These are phyloP conservation scores for Geosmithia flava DNA, from an alignment of 2,329 filamentous ascomycete species.

Conservation along the genomic window DNA sequence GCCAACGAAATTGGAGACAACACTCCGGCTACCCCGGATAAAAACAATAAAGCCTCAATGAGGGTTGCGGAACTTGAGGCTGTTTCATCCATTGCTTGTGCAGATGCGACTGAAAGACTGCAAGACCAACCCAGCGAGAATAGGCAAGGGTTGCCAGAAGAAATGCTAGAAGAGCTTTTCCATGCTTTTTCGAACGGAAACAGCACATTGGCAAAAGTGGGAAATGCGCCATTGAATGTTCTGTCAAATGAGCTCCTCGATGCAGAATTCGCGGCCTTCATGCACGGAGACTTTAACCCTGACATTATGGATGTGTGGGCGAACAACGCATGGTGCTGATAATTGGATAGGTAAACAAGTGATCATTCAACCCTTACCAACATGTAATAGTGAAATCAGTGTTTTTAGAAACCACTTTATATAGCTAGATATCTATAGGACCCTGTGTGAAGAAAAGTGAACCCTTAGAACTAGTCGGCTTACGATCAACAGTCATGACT, in stretches of 20 bases:
- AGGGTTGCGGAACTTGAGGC: background rate
- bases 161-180: slow-evolving; percentile 6
- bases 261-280: slow-evolving; percentile 6
- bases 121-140: slow-evolving; percentile 1
- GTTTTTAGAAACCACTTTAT: no score
- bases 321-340: background rate
- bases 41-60: background rate
- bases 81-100: background rate
- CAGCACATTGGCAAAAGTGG: background rate
- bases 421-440: no score
- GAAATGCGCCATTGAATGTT: slow-evolving; percentile 4
- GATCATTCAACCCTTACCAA: no score
- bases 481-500: no score
- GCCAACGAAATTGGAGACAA: slow-evolving; percentile 2
- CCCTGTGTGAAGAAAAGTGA: no score
- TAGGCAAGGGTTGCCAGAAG: slow-evolving; percentile 1
- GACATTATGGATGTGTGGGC: slow-evolving; percentile 4
- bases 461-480: no score
- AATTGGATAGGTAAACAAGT: background rate
- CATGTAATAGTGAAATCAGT: no score
- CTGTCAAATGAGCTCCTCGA: slow-evolving; percentile 4
- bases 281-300: slow-evolving; percentile 5
- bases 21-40: background rate
- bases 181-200: slow-evolving; percentile 4
- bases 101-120: background rate